Conservation (phyloP, 169 alveolate genomes). For the Plasmodium cynomolgi region DNA sequence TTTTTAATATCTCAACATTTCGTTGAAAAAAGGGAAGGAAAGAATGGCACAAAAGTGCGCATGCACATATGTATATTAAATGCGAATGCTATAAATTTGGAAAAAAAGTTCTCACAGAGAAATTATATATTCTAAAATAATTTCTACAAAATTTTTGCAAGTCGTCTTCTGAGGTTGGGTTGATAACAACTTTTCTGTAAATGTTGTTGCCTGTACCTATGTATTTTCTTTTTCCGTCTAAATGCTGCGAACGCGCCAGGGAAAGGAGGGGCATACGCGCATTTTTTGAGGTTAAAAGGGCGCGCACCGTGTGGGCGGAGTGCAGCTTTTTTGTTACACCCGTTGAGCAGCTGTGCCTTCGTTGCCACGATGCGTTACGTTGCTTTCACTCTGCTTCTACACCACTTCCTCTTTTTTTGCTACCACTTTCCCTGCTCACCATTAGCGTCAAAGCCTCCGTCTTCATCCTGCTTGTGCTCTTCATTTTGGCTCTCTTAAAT, state of each 20-base stretch:
- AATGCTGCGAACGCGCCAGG: background rate
- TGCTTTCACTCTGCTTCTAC: background rate
- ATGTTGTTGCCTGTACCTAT: conserved; percentile 34
- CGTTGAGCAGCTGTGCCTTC: background rate
- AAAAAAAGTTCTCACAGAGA: conserved; percentile 44
- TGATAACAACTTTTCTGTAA: conserved; percentile 74
- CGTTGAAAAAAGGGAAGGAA: background rate
- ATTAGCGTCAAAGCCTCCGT: conserved; percentile 33
- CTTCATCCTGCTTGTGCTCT: conserved; percentile 18
- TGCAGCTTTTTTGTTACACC: background rate
- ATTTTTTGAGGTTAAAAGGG: background rate
- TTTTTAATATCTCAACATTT: background rate
- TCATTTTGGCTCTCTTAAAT: conserved; percentile 11
- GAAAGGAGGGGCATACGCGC: background rate
- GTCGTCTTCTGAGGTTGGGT: conserved; percentile 75
- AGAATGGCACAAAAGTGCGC: background rate
- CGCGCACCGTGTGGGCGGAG: background rate
- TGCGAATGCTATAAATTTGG: background rate
- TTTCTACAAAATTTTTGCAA: conserved; percentile 72
- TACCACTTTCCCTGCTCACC: conserved; percentile 5
- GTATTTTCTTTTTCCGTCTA: conserved; percentile 51
- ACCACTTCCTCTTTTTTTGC: background rate
- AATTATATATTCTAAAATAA: conserved; percentile 68
- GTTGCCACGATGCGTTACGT: background rate
- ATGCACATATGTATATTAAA: background rate